These are phyloP conservation scores for Coemansia sp. DNA, from an alignment of 192 early-diverging fungal genomes.

Conservation along the genomic window DNA sequence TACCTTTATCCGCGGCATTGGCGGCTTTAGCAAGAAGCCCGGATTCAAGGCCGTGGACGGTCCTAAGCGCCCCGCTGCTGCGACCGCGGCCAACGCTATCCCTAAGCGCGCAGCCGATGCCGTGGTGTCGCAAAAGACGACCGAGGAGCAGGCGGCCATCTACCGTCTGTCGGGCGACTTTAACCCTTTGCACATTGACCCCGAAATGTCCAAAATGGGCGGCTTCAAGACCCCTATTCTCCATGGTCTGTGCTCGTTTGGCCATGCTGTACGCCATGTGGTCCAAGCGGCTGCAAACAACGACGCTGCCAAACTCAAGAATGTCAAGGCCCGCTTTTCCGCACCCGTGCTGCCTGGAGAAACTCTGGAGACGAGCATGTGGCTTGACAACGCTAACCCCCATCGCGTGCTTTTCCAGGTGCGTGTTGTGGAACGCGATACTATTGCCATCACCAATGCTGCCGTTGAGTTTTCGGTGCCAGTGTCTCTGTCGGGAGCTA, in stretches of 20 bases:
- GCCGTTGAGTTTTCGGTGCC: constrained; percentile 71
- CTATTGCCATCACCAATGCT: constrained; percentile 84
- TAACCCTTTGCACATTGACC: constrained; percentile 98
- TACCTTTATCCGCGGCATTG: constrained; percentile 88
- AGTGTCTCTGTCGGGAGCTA: constrained; percentile 8
- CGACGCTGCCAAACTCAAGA: constrained; percentile 64
- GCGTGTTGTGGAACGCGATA: constrained; percentile 88
- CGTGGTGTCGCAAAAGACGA: constrained; percentile 78
- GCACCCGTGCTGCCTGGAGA: constrained; percentile 93
- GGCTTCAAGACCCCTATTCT: constrained; percentile 96
- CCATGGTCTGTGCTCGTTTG: constrained; percentile 93
- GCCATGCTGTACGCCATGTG: constrained; percentile 87
- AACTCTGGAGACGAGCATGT: constrained; percentile 96
- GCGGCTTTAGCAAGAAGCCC: constrained; percentile 82
- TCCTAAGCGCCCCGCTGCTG: constrained; percentile 61
- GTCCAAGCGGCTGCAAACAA: constrained; percentile 70
- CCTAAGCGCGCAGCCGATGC: constrained; percentile 85
- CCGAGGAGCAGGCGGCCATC: constrained; percentile 87
- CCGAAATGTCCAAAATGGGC: constrained; percentile 85
- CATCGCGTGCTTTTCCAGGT: constrained; percentile 91
- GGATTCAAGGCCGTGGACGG: constrained; percentile 32
- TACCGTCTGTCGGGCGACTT: constrained; percentile 94
- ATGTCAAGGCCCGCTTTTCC: constrained; percentile 87
- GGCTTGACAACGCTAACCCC: constrained; percentile 68
- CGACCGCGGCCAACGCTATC: constrained; percentile 72